Base-by-base conservation (phyloP, 352 stramenopile species). In the Phytophthora pisi region DNA sequence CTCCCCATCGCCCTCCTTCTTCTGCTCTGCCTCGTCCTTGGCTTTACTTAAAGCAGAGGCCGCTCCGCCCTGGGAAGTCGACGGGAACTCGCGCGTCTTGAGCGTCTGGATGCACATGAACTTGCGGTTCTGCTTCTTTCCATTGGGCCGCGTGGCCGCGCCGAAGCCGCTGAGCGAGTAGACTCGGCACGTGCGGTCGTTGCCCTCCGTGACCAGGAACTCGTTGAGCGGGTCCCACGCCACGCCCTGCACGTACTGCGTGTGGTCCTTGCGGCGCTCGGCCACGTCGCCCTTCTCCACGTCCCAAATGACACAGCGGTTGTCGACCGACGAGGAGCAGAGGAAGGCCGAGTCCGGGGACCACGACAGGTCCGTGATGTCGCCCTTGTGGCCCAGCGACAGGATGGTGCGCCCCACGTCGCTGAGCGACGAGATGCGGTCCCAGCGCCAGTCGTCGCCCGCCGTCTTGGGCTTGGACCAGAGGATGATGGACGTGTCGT, bases 231-330 rank as follows among this genome's bases (percentile, higher is more conserved):
- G 97, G 75, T 99, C 97, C 81, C 95, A 98, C 2, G 92, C 82
- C n/a, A 97, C 96, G 42, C 97, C 97, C 75, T 99, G 96, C 49
- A 99, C 95, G 76, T 98, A 99, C 70, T 98, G 91, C 43, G 82
- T 96, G 74, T 99, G 97, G 74, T 99, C 96, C 53, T 93, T 87
- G 78, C 92, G 71, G 31, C 78, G 73, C 78, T 95, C 93, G 65
- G 95, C 70, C 73, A 96, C 69, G 54, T 93, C 74, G 40, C 81
- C 80, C 31, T 82, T 91, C 36, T 86, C 76, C 7, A 89, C 73
- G 79, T 98, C 90, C 81, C 86, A 98, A 46, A 98, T 90, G 11
- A 95, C 81, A 9, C 89, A 86, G 40, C 86, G 89, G 62, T 98
- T 97, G 81, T 99, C 96, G 8, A 99, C 88, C 3, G 90, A 98